Percentiles rank a stretch among this genome's conserved stretches.
These are phyloP conservation scores for Backusella psychrophila DNA, from an alignment of 192 early-diverging fungal genomes.

Conservation along the genomic window DNA sequence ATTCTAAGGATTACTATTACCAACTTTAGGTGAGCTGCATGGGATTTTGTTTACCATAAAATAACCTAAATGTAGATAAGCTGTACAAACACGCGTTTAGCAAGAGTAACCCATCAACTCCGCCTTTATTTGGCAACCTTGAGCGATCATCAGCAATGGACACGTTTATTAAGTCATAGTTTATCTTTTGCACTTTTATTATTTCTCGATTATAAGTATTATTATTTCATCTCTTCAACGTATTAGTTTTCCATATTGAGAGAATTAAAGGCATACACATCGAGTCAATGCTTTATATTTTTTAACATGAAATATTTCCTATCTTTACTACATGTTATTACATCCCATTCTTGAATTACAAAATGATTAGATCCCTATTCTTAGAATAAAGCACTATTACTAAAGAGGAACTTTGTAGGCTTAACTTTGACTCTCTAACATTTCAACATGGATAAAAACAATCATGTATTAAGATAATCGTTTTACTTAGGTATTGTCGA, in stretches of 20 bases:
- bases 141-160: neutral
- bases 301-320: neutral
- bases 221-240: neutral
- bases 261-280: neutral
- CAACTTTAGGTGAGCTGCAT: neutral
- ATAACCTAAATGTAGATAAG: neutral
- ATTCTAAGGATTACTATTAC: neutral
- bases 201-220: neutral
- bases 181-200: neutral
- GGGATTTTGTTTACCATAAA: neutral
- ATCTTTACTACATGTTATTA: neutral
- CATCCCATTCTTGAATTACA: neutral
- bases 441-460: neutral
- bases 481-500: neutral
- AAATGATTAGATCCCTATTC: neutral
- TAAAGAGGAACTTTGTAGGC: neutral
- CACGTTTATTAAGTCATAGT: neutral
- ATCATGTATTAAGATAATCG: neutral
- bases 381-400: neutral
- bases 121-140: neutral
- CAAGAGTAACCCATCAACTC: neutral
- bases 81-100: constrained; percentile 7
- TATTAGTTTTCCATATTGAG: neutral
- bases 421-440: neutral
- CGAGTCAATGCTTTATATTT: neutral